These are phyloP conservation scores for Vigna mungo DNA, from an alignment of 306 rosid genomes.

Conservation along the genomic window DNA sequence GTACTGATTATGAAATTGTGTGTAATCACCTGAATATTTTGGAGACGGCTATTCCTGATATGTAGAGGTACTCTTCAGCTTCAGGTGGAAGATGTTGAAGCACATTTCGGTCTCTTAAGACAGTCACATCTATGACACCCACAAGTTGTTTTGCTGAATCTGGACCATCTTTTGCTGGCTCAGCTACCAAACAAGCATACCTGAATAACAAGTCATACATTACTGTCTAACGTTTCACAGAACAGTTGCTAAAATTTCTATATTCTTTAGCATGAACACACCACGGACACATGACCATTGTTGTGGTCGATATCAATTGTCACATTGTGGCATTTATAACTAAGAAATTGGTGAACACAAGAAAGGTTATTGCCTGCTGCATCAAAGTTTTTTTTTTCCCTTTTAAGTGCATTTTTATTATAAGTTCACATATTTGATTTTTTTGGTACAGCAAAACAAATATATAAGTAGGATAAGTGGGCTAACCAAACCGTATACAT, in stretches of 20 bases:
- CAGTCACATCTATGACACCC: slow-evolving; percentile 80
- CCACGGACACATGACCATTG: neutral
- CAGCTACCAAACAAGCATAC: slow-evolving; percentile 94
- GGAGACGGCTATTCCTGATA: slow-evolving; percentile 84
- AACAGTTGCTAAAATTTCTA: neutral
- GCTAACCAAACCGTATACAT: too few species aligned
- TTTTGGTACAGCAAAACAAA: too few species aligned
- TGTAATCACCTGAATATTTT: slow-evolving; percentile 63
- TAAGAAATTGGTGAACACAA: neutral
- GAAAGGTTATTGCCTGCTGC: neutral
- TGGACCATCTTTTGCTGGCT: slow-evolving; percentile 43
- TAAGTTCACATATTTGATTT: neutral
- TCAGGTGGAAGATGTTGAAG: slow-evolving; percentile 65
- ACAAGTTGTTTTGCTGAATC: slow-evolving; percentile 57
- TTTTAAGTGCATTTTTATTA: neutral
- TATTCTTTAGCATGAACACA: neutral
- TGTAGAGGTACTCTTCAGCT: slow-evolving; percentile 71
- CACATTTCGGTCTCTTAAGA: slow-evolving; percentile 61
- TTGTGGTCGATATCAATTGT: neutral
- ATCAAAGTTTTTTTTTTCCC: neutral
- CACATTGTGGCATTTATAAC: neutral
- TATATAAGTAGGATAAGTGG: too few species aligned
- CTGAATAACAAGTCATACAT: slow-evolving; percentile 45
- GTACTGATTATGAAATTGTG: neutral
- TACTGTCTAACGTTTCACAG: slow-evolving; percentile 3